phyloP scores from a whole-genome alignment of 1,139 yeast genomes.

The Protomyces inouyei region DNA sequence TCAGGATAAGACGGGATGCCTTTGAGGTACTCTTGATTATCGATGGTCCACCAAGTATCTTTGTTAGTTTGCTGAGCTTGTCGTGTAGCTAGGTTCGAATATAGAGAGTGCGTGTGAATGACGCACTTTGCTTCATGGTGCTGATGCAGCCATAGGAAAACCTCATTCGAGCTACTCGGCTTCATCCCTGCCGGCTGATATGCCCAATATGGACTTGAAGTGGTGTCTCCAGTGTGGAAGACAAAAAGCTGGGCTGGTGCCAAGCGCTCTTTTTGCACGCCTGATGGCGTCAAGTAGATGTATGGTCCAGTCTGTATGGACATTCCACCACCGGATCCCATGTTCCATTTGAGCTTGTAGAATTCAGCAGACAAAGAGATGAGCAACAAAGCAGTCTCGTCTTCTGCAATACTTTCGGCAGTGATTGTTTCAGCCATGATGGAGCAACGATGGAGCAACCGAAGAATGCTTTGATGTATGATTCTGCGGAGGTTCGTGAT shows the following conservation, averaged over 20 bases:
- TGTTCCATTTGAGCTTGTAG: slow-evolving; percentile 82
- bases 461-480: no score
- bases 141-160: slow-evolving; percentile 68
- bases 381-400: slow-evolving; percentile 4
- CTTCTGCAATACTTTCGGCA: not conserved
- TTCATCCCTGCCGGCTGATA: slow-evolving; percentile 62
- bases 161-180: slow-evolving; percentile 90
- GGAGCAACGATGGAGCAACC: no score
- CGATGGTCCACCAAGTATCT: slow-evolving; percentile 60
- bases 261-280: slow-evolving; percentile 89
- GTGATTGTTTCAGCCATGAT: not conserved
- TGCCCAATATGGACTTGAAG: slow-evolving; percentile 51
- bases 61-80: slow-evolving; percentile 40
- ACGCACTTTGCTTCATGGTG: slow-evolving; percentile 71
- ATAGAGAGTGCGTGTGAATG: slow-evolving; percentile 89
- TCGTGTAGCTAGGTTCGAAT: slow-evolving; percentile 75
- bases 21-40: slow-evolving; percentile 85
- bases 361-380: slow-evolving; percentile 65
- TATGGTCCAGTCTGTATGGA: slow-evolving; percentile 56
- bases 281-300: slow-evolving; percentile 85
- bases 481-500: no score
- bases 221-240: slow-evolving; percentile 44
- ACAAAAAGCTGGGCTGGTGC: slow-evolving; percentile 78
- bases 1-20: slow-evolving; percentile 66
- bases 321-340: slow-evolving; percentile 96